A percentile compares a stretch with the other conserved stretches of the same genome.
Evolutionary conservation across 371 early-diverging fungal genomes (phyloP).

Genomic region (Massospora cicadina): DNA sequence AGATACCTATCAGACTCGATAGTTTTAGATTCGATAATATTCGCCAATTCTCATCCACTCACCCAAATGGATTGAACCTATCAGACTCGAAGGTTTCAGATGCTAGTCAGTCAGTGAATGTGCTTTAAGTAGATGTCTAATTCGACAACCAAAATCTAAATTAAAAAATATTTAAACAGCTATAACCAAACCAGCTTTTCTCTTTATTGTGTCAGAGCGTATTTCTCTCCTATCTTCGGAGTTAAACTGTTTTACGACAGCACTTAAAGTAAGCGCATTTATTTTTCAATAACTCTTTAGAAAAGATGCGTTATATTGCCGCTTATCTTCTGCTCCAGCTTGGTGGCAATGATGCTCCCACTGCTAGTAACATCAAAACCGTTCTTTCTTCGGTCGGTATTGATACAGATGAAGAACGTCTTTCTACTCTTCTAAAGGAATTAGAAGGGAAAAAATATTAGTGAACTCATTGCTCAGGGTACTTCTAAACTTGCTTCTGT

Average conservation of each 20-base stretch:
- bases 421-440: conserved; percentile 56
- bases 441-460: conserved; percentile 78
- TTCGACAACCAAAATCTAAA: no score
- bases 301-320: conserved; percentile 83
- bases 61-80: no score
- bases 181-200: background rate
- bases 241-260: conserved; percentile 9
- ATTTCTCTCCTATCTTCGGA: conserved; percentile 1
- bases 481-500: conserved; percentile 80
- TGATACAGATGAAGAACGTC: conserved; percentile 66
- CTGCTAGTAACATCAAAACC: conserved; percentile 59
- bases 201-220: conserved; percentile 8
- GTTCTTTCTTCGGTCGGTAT: conserved; percentile 85
- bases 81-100: no score
- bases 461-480: conserved; percentile 69
- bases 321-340: conserved; percentile 89
- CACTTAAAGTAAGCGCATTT: background rate
- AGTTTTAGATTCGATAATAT: no score
- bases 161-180: no score
- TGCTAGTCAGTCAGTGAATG: no score
- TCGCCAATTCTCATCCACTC: no score
- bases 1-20: no score
- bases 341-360: conserved; percentile 74
- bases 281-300: background rate
- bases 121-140: no score